These are phyloP conservation scores for Aspergillus tubingensis DNA, from an alignment of 2,329 filamentous ascomycete genomes.

Conservation along the genomic window DNA sequence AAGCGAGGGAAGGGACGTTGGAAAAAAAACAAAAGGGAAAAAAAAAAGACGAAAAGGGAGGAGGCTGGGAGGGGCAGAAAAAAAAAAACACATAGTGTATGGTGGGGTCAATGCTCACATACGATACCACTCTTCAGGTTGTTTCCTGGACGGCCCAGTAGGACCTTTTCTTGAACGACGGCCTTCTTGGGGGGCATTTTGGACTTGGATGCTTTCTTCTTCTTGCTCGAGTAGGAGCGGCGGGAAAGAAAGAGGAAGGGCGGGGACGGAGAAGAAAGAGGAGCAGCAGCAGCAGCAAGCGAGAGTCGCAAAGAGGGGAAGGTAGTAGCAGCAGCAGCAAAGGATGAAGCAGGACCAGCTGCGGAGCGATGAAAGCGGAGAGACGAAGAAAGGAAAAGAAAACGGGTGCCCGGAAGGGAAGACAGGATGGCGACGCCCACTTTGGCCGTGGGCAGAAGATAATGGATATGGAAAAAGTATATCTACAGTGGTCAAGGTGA, in stretches of 20 bases:
- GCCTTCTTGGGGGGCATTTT: constrained; percentile 95
- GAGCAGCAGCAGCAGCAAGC: constrained; percentile 45
- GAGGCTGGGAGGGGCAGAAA: constrained; percentile 26
- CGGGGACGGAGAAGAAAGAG: constrained; percentile 49
- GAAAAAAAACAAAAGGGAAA: constrained; percentile 21
- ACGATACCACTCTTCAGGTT: constrained; percentile 98
- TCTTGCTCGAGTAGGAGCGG: constrained; percentile 58
- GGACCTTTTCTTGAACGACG: constrained; percentile 90
- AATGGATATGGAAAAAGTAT: background rate
- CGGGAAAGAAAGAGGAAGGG: constrained; percentile 33
- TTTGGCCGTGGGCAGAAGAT: constrained; percentile 6
- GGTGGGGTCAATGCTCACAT: constrained; percentile 62
- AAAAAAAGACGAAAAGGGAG: constrained; percentile 2
- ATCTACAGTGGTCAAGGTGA: background rate
- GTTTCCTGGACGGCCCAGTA: constrained; percentile 94
- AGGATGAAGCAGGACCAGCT: constrained; percentile 63
- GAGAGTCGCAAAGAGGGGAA: constrained; percentile 14
- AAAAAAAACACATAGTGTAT: constrained; percentile 24
- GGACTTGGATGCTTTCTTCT: constrained; percentile 57
- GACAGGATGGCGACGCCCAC: constrained; percentile 21
- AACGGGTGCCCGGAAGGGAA: constrained; percentile 17
- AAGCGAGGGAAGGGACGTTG: too few species aligned
- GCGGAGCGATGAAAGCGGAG: constrained; percentile 57
- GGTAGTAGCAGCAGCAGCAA: constrained; percentile 31
- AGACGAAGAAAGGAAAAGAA: constrained; percentile 58